Conservation (phyloP, 179 eudicot species). For the Spinacia oleracea region DNA sequence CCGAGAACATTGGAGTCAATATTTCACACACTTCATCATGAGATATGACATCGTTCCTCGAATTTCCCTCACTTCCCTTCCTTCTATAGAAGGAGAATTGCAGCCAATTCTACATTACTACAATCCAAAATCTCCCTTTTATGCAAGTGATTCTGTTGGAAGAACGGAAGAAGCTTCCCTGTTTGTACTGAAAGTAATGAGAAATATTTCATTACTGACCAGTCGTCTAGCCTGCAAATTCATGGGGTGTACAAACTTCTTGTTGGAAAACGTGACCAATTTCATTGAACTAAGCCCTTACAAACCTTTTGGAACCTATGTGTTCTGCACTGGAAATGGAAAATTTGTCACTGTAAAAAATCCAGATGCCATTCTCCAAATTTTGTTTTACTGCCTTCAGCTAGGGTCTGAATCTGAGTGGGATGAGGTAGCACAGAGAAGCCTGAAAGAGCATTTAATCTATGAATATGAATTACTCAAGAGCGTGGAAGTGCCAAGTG, state of each 20-base stretch:
- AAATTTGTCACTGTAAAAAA: conserved; percentile 53
- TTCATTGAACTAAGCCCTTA: conserved; percentile 76
- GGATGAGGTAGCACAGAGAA: conserved; percentile 40
- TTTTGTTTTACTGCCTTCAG: conserved; percentile 66
- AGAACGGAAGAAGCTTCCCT: conserved; percentile 25
- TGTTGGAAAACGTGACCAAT: conserved; percentile 54
- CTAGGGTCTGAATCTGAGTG: conserved; percentile 45
- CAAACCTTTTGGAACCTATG: conserved; percentile 69
- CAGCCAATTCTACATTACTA: conserved; percentile 45
- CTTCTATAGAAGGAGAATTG: conserved; percentile 44
- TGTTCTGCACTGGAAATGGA: conserved; percentile 63
- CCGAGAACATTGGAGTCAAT: conserved; percentile 63
- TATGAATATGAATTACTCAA: conserved; percentile 55
- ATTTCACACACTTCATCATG: conserved; percentile 61
- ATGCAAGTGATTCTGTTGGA: conserved; percentile 24
- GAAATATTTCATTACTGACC: conserved; percentile 48
- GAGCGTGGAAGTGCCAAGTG: conserved; percentile 47
- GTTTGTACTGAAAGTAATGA: conserved; percentile 52
- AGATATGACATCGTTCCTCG: conserved; percentile 78
- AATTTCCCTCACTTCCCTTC: conserved; percentile 58
- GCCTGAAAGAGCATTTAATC: conserved; percentile 53
- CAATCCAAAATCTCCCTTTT: conserved; percentile 45
- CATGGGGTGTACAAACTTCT: conserved; percentile 65
- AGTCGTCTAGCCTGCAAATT: conserved; percentile 65
- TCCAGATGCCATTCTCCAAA: conserved; percentile 70